Evolutionary conservation across 768 basidiomycete species (phyloP), one percentile per base, ranked within the genome.

Genomic region (Trametes cubensis): DNA sequence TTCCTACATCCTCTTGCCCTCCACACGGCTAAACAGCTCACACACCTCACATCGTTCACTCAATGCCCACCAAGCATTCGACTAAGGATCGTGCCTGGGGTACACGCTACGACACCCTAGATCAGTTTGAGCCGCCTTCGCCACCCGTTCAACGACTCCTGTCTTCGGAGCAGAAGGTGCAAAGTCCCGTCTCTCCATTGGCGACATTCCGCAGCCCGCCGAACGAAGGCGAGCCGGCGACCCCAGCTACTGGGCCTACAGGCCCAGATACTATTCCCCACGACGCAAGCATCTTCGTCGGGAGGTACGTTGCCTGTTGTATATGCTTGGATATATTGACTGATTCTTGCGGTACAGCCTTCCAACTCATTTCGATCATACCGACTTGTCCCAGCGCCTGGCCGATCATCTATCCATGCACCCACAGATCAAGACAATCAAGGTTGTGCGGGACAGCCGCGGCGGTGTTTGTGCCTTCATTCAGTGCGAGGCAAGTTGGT

Each of bases 381-480:
- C 71, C 49, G 87, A 92, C 69, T 78, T 94, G 45, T 77, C 81
- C 20, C 76, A 76, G 53, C 76, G 86, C 70, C 80, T 94, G 53
- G 77, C 80, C 47, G 81, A 85, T 39, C 89, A 90, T 72, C 80
- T 93, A 56, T 85, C 86, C 7, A 81, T 82, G 55, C 82, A 89
- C 70, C 78, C 83, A 0, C 83, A 86, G 62, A 77, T 91, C 66
- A 87, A 84, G 72, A 82, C 81, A 51, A 81, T 92, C 72, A 84
- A 83, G 60, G 85, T 92, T 55, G 83, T 92, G 44, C 86, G 86
- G 58, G 89, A 92, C 72, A 83, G 81, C 60, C 88, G 86, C 72
- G 89, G 89, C 41, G 87, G 89, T 15, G 83, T 89, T 47, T 93
- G 91, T 70, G 92, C 91, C 59, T 94, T 94, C 72, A 86, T 92